Evolutionary conservation across 345 rosid species (phyloP), one percentile per base, ranked within the genome.

Genomic region (Gossypium thurberi): DNA sequence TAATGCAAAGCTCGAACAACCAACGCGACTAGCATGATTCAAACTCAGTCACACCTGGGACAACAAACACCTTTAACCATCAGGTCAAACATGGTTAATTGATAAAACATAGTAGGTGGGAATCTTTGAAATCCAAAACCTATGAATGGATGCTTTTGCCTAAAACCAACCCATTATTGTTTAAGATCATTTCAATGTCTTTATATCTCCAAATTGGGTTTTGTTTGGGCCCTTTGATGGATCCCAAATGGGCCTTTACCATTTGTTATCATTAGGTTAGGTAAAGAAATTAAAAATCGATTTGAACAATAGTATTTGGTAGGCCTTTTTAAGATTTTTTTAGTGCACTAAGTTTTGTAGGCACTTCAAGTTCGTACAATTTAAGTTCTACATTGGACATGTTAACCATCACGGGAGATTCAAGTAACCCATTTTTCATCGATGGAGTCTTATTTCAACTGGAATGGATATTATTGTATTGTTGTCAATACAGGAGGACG

Each of bases 11-110:
- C 1, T 28, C 37, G 6, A 28, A 28, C 5, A 28, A 28, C 5
- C 0, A 4, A 28, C 6, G 5, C 0, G 0, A 4, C 0, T 28
- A 3, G 0, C 0, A 28, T 28, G 0, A 28, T 1, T 4, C 5
- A 28, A 28, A 28, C 1, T 3, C 1, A 28, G 0, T 28, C 6
- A 28, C 1, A 28, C 6, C 0, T 4, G 0, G 0, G 0, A 28
- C 0, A 28, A 28, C 4, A 33, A 33, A 33, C 0, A 4, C 0
- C 0, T 0, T 33, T 33, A 28, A 28, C 0, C 37, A 0, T 28
- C 6, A 0, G 4, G 0, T 0, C 1, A 28, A 0, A 4, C 4
- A 26, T 0, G 25, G 1, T 28, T 3, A 4, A 0, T 3, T 28
- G 0, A 28, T 28, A 28, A 4, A 3, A 28, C 17, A 17, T 15